phyloP scores from a whole-genome alignment of 805 yeast species.

The Saccharomycopsis lassenensis region DNA sequence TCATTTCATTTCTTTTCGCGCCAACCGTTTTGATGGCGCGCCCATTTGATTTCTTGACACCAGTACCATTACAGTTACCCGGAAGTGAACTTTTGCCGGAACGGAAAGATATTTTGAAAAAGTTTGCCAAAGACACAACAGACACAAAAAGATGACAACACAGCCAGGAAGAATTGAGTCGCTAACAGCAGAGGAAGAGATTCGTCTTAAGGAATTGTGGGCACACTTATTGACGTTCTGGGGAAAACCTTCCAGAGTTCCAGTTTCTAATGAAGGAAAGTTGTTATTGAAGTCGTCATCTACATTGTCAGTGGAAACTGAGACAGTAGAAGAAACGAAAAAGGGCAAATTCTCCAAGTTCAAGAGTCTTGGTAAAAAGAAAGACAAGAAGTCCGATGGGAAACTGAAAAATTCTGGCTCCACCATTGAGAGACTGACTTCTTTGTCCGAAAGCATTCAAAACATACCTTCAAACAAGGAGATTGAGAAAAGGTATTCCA shows the following conservation, averaged over 20 bases:
- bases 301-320: conserved; percentile 1
- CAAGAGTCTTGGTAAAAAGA: conserved; percentile 10
- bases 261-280: conserved; percentile 18
- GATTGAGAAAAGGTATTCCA: conserved; percentile 25
- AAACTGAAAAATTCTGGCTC: too few relatives aligned
- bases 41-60: too few relatives aligned
- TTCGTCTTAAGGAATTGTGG: conserved; percentile 61
- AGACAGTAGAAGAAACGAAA: conserved; percentile 1
- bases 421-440: conserved; percentile 14
- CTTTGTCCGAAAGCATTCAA: conserved; percentile 15
- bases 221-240: conserved; percentile 48
- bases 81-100: too few relatives aligned
- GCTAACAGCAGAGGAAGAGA: conserved; percentile 46
- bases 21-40: too few relatives aligned
- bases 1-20: too few relatives aligned
- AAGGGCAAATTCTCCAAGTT: conserved; percentile 10
- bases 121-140: too few relatives aligned
- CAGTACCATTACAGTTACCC: too few relatives aligned
- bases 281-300: conserved; percentile 12
- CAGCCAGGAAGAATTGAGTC: conserved; percentile 35
- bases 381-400: conserved; percentile 3
- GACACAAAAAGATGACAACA: conserved; percentile 7
- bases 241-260: conserved; percentile 35
- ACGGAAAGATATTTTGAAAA: too few relatives aligned
- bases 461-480: conserved; percentile 21